Evolutionary conservation across 2,329 filamentous ascomycete genomes (phyloP), one percentile per base, ranked within the genome.

Genomic region (Ceratocystis albifundus): DNA sequence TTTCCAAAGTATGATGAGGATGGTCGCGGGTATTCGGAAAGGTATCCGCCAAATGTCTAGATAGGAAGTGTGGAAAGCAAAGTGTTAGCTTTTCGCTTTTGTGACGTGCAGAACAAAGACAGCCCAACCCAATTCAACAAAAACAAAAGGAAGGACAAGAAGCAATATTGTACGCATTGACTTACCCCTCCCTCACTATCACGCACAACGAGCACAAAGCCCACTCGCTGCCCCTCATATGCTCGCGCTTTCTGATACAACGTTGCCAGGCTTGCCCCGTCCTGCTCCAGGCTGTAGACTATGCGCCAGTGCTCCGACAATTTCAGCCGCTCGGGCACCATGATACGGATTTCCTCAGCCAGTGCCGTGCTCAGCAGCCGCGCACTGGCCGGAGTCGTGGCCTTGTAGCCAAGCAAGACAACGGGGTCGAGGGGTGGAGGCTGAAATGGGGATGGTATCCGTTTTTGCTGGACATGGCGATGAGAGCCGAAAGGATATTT

Each of bases 331-430:
- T 95, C 86, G 0, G 94, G 94, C 25, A 97, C 79, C 72, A 97
- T 86, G 48, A 95, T 83, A 61, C 94, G 83, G 67, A 97, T 96
- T 78, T 97, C 94, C 77, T 97, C 94, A 2, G 93, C 94, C 36
- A 97, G 79, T 10, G 85, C 82, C 62, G 80, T 78, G 20, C 82
- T 87, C 66, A 99, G 80, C 65, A 97, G 79, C 70, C 84, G 82
- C 61, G 84, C 85, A 45, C 80, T 80, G 20, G 76, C 71, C 20
- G 80, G 77, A 2, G 87, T 90, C 71, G 80, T 80, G 1, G 79
- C 76, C 67, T 80, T 79, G 75, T 87, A 90, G 46, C 88, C 88
- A 25, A 79, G 76, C 45, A 97, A 80, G 3, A 81, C 79, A 25
- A 97, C 77, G 0, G 93, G 90, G 66, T 93, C 92, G 62, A 97